Percentiles rank a stretch among this genome's conserved stretches.
phyloP scores from a whole-genome alignment of 1,139 yeast genomes.

The Lodderomyces orthopsilosis region DNA sequence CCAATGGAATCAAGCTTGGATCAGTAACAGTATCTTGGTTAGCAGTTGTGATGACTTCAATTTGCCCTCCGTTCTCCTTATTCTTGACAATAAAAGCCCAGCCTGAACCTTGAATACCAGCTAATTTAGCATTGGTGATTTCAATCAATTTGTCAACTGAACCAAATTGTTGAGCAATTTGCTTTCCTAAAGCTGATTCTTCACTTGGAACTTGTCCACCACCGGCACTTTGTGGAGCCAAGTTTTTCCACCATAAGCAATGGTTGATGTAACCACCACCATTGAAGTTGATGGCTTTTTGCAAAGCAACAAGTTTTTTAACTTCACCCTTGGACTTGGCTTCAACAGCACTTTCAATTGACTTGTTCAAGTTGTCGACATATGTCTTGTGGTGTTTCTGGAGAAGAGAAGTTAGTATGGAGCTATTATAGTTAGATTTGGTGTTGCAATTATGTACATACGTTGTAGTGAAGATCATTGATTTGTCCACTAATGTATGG shows the following conservation, averaged over 20 bases:
- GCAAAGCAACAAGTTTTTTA: slow-evolving; percentile 66
- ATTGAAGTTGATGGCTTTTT: slow-evolving; percentile 84
- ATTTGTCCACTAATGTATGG: slow-evolving; percentile 88
- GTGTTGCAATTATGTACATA: no score
- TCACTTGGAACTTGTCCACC: slow-evolving; percentile 82
- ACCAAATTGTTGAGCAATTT: slow-evolving; percentile 69
- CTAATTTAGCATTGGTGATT: slow-evolving; percentile 73
- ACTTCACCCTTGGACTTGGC: slow-evolving; percentile 67
- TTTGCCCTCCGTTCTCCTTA: slow-evolving; percentile 67
- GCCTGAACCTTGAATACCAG: slow-evolving; percentile 95
- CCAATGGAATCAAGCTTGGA: slow-evolving; percentile 62
- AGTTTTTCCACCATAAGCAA: slow-evolving; percentile 84
- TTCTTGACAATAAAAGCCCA: slow-evolving; percentile 96
- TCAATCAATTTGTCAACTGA: slow-evolving; percentile 69
- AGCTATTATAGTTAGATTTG: background rate
- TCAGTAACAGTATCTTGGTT: slow-evolving; percentile 91
- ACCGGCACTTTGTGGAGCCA: slow-evolving; percentile 77
- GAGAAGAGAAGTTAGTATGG: slow-evolving; percentile 27
- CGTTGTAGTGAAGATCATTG: slow-evolving; percentile 66
- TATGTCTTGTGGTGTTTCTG: slow-evolving; percentile 90
- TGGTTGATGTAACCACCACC: slow-evolving; percentile 95
- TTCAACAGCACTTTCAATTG: slow-evolving; percentile 73
- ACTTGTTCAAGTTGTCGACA: slow-evolving; percentile 83
- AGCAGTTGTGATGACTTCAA: slow-evolving; percentile 81
- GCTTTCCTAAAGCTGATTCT: slow-evolving; percentile 56